Conservation (phyloP, 139 green algal species). For the Picochlorum sp. region DNA sequence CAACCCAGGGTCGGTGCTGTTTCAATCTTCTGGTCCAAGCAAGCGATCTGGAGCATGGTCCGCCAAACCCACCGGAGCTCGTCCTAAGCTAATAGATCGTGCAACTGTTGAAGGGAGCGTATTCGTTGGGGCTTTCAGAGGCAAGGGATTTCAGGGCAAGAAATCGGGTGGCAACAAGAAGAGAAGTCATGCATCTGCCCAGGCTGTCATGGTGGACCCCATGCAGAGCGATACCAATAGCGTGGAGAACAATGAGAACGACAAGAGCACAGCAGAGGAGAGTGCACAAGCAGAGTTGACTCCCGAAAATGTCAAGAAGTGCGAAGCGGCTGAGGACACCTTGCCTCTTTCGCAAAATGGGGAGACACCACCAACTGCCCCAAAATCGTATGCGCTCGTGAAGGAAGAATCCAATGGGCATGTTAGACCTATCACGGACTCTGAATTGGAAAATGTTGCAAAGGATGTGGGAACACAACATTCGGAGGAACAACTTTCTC, state of each 20-base stretch:
- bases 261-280: constrained; percentile 6
- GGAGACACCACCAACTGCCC: not conserved
- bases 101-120: constrained; percentile 15
- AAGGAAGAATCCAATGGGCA: constrained; percentile 4
- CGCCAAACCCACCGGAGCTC: constrained; percentile 11
- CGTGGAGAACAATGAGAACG: not conserved
- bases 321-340: not conserved
- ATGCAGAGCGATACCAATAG: not conserved
- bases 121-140: constrained; percentile 34
- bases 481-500: not conserved
- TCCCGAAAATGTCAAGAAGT: constrained; percentile 1
- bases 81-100: constrained; percentile 30
- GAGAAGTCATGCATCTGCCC: constrained; percentile 19
- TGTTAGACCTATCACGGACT: constrained; percentile 4
- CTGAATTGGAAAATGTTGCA: not conserved
- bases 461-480: not conserved
- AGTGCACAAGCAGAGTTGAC: not conserved
- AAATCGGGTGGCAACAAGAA: too few species aligned
- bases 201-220: not conserved
- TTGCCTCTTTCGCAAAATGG: not conserved
- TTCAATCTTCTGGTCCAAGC: not conserved
- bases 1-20: not conserved
- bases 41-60: not conserved
- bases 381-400: constrained; percentile 3
- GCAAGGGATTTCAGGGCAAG: constrained; percentile 22